phyloP scores from a whole-genome alignment of 192 early-diverging fungal genomes.

The Backusella psychrophila region DNA sequence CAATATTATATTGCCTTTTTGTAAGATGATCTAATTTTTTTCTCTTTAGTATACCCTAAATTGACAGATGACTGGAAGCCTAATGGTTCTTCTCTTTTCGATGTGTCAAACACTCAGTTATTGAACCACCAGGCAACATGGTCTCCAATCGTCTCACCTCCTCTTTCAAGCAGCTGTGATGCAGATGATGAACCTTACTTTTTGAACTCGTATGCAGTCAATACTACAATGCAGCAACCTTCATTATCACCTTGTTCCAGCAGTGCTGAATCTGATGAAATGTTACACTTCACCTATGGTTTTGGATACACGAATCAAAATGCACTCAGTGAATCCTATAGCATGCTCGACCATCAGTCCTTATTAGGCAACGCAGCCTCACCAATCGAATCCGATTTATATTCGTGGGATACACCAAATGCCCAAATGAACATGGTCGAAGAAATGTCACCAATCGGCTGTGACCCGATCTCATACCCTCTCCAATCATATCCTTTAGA shows the following conservation, averaged over 20 bases:
- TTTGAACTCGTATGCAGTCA: not conserved
- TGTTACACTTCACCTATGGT: slow-evolving; percentile 3
- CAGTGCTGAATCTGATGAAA: slow-evolving; percentile 16
- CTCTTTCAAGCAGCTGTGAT: not conserved
- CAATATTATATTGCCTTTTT: not conserved
- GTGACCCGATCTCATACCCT: not conserved
- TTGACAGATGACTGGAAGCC: slow-evolving; percentile 5
- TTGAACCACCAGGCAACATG: not conserved
- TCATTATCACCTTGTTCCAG: slow-evolving; percentile 6
- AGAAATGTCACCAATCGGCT: slow-evolving; percentile 10
- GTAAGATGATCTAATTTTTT: not conserved
- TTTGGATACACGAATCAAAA: slow-evolving; percentile 14
- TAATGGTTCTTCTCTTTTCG: not conserved
- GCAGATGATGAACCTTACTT: not conserved
- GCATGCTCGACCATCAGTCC: slow-evolving; percentile 8
- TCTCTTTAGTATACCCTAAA: slow-evolving; percentile 10
- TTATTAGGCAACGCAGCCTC: not conserved
- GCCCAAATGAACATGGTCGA: slow-evolving; percentile 6
- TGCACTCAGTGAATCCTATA: not conserved
- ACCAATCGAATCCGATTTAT: slow-evolving; percentile 4
- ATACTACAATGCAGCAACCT: not conserved
- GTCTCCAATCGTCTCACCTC: slow-evolving; percentile 6
- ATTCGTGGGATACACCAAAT: slow-evolving; percentile 13
- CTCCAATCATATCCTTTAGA: not conserved
- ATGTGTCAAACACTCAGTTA: slow-evolving; percentile 5